Evolutionary conservation across 2,329 filamentous ascomycete genomes (phyloP).

Genomic region (Xylaria sp.): DNA sequence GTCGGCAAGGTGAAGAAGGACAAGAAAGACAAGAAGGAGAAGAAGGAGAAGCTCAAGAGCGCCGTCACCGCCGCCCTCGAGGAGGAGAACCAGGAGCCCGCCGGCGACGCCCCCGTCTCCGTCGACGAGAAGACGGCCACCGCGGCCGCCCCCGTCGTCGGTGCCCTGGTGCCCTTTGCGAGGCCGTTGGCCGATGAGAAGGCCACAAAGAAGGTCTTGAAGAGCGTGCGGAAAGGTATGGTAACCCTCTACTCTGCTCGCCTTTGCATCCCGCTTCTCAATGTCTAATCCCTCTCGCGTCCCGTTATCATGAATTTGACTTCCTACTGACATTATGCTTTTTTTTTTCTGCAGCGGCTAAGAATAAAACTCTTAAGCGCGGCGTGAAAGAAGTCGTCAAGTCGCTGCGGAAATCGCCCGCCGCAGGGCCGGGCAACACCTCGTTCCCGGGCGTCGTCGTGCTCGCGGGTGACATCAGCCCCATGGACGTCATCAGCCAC

Average conservation of each 20-base stretch:
- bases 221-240: conserved; percentile 67
- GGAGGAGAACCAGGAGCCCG: conserved; percentile 73
- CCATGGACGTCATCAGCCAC: conserved; percentile 98
- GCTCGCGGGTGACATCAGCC: conserved; percentile 96
- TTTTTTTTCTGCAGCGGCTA: conserved; percentile 73
- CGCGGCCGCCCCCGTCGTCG: conserved; percentile 57
- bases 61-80: conserved; percentile 70
- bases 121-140: conserved; percentile 44
- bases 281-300: neutral
- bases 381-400: conserved; percentile 99
- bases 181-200: conserved; percentile 84
- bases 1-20: conserved; percentile 69
- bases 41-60: conserved; percentile 76
- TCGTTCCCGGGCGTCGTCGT: conserved; percentile 80
- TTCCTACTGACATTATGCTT: conserved; percentile 37
- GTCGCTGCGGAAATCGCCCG: conserved; percentile 89
- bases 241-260: neutral
- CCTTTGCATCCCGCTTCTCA: neutral
- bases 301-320: conserved; percentile 22
- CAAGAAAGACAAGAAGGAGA: conserved; percentile 72
- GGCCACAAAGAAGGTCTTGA: conserved; percentile 70
- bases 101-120: conserved; percentile 60
- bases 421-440: conserved; percentile 71
- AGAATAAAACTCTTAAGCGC: conserved; percentile 94
- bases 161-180: conserved; percentile 83